A percentile compares a stretch with the other conserved stretches of the same genome.
Conservation (phyloP, 495 filamentous ascomycete genomes). For the Neurospora africana region DNA sequence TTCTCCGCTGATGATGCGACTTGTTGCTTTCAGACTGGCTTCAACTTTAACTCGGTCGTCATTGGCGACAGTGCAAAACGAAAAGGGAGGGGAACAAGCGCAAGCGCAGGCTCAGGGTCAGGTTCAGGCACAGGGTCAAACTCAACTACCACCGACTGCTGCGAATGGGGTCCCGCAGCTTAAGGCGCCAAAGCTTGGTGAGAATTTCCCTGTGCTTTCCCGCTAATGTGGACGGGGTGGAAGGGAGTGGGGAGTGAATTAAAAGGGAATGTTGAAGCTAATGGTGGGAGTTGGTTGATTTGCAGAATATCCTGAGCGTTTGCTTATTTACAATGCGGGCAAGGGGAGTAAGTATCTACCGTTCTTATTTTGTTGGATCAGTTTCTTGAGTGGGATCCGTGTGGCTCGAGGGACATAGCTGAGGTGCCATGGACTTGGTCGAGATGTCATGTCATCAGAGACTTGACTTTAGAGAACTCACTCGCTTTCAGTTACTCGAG, state of each 20-base stretch:
- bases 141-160: neutral
- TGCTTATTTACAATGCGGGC: conserved; percentile 66
- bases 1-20: neutral
- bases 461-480: neutral
- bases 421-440: neutral
- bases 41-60: neutral
- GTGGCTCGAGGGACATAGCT: neutral
- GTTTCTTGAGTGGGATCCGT: neutral
- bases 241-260: neutral
- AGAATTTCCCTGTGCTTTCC: neutral
- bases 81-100: neutral
- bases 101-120: neutral
- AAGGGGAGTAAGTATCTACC: conserved; percentile 32
- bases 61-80: neutral
- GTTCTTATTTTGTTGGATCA: neutral
- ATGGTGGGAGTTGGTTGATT: neutral
- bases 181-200: neutral
- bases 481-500: neutral
- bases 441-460: neutral
- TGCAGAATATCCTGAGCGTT: conserved; percentile 40
- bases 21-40: neutral
- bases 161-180: neutral
- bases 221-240: neutral
- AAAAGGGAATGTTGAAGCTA: neutral
- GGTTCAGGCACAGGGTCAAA: neutral